Conservation (phyloP, 768 basidiomycete genomes). For the Hygrophoropsis aurantiaca region DNA sequence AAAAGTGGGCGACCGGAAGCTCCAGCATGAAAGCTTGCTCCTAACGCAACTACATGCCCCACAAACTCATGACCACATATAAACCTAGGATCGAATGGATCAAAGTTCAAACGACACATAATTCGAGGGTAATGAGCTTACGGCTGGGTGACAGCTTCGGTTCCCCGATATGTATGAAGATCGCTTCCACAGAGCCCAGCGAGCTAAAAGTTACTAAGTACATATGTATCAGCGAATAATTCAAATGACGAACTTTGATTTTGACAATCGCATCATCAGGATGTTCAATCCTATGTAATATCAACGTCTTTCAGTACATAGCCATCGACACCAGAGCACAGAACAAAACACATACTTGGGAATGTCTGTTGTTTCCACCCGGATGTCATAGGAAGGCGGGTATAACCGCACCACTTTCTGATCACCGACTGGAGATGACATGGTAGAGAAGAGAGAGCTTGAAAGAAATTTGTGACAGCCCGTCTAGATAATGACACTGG, state of each 20-base stretch:
- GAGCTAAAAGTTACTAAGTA: constrained; percentile 38
- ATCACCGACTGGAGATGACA: constrained; percentile 6
- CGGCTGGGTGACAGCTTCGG: constrained; percentile 52
- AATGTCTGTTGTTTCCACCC: constrained; percentile 60
- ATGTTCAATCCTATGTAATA: constrained; percentile 53
- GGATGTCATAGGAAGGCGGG: constrained; percentile 68
- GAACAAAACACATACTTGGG: constrained; percentile 45
- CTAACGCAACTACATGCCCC: constrained; percentile 69
- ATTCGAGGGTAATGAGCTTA: constrained; percentile 27
- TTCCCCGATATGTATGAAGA: constrained; percentile 72
- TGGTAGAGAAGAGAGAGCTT: no score
- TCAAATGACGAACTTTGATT: constrained; percentile 50
- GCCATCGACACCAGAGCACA: not conserved
- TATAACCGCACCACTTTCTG: constrained; percentile 58
- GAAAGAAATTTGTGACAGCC: no score
- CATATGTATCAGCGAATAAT: not conserved
- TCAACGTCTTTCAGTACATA: not conserved
- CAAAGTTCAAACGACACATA: not conserved
- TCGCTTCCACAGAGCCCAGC: constrained; percentile 75
- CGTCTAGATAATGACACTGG: no score
- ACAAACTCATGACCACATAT: constrained; percentile 78
- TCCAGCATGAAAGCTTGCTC: constrained; percentile 50
- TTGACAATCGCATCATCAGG: constrained; percentile 80
- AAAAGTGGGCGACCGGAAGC: constrained; percentile 53
- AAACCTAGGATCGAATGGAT: constrained; percentile 38